Base-by-base conservation (phyloP, 2,329 filamentous ascomycete genomes). In the Fusarium nelsonii region DNA sequence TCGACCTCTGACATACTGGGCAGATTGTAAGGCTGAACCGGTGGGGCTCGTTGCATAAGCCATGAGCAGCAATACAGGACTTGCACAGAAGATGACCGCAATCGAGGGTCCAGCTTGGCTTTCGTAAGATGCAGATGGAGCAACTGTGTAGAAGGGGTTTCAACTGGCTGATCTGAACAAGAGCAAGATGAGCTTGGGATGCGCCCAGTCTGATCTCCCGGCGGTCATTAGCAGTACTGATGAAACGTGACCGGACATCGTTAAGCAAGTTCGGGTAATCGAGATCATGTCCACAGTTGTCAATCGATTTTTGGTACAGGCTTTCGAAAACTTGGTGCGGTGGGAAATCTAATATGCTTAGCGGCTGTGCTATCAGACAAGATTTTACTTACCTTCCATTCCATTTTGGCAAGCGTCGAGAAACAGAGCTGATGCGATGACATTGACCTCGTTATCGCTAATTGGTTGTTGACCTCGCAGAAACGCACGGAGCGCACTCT, bases 41-140 rank as follows among this genome's bases (percentile, higher is more conserved):
- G 14, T 36, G n/a, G 14, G 30, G 32, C 9, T 36, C n/a, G n/a
- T 20, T 18, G 30, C n/a, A 18, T 8, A 14, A 20, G 18, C 18
- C 45, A 33, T 48, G 32, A 30, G 32, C 4, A 20, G 4, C 23
- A 11, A 48, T 16, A 20, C 45, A 48, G 20, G 8, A 11, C 16
- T 18, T 23, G 11, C 45, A 48, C 9, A 48, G 45, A 6, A 48
- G 18, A 48, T 48, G 32, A n/a, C 32, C 14, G 23, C 45, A 48
- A 36, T 48, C 45, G 16, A 48, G 45, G n/a, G 45, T 48, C 45
- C 45, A 48, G 8, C 30, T 48, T 9, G 44, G 44, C 44, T 32
- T 34, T 16, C 20, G 18, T 9, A 48, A n/a, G 4, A 48, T 34
- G 16, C 45, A 48, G 45, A 48, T 34, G 9, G 45, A 36, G 45